phyloP scores from a whole-genome alignment of 352 stramenopile genomes.

The Peronospora destructor region DNA sequence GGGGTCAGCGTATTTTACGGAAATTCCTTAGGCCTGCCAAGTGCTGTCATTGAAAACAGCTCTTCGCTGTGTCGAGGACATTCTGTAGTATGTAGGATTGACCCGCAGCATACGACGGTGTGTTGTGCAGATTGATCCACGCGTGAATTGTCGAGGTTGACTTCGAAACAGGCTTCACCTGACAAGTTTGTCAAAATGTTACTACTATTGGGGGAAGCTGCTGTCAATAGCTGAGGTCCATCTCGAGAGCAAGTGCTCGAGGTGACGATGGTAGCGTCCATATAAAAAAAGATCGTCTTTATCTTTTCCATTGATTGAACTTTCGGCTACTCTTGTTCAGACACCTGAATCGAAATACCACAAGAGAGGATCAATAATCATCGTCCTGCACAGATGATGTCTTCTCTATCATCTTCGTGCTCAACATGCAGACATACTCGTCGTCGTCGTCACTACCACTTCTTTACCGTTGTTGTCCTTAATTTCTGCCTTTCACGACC shows the following conservation, averaged over 20 bases:
- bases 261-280: constrained; percentile 8
- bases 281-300: constrained; percentile 16
- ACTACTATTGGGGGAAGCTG: constrained; percentile 10
- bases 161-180: not conserved
- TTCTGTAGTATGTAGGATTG: constrained; percentile 24
- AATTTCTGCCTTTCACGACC: not conserved
- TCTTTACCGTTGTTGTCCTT: constrained; percentile 1
- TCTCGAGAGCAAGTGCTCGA: constrained; percentile 1
- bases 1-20: constrained; percentile 20
- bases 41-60: constrained; percentile 15
- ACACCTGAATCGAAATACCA: not conserved
- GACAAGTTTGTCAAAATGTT: constrained; percentile 18
- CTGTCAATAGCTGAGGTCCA: not conserved
- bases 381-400: not conserved
- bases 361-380: constrained; percentile 7
- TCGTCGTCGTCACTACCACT: constrained; percentile 1
- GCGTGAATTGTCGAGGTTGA: constrained; percentile 16
- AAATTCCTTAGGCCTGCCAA: constrained; percentile 3
- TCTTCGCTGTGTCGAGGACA: constrained; percentile 17
- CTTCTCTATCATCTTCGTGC: not conserved
- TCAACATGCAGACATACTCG: not conserved
- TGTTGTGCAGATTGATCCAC: constrained; percentile 32
- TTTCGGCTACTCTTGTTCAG: not conserved
- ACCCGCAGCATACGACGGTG: constrained; percentile 26
- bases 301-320: not conserved